These are phyloP conservation scores for Viridothelium virens DNA, from an alignment of 495 filamentous ascomycete genomes.

Conservation along the genomic window DNA sequence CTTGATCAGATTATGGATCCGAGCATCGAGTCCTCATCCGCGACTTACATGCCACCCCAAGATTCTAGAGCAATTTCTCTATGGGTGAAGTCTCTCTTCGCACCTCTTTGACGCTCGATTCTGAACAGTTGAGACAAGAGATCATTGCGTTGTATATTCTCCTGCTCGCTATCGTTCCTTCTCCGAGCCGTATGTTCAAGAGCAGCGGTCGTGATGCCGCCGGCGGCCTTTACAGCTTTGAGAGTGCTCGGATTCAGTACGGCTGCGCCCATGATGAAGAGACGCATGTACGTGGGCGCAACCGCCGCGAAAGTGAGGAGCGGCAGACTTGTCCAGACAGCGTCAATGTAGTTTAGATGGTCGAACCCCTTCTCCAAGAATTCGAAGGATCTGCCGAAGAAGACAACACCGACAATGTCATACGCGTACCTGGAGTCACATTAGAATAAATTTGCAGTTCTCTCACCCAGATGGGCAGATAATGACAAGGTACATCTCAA, in stretches of 20 bases:
- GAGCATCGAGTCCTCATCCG: conserved; percentile 7
- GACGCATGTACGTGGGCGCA: conserved; percentile 21
- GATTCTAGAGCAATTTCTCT: conserved; percentile 6
- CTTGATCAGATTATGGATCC: conserved; percentile 23
- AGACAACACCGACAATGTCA: conserved; percentile 34
- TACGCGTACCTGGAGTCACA: conserved; percentile 41
- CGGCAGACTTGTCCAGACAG: conserved; percentile 20
- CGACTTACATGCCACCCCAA: conserved; percentile 8
- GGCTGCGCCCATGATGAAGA: neutral
- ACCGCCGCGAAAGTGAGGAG: conserved; percentile 30
- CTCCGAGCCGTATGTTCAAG: conserved; percentile 29
- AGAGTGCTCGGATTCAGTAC: neutral
- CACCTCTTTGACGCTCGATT: conserved; percentile 26
- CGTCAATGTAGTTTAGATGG: conserved; percentile 28
- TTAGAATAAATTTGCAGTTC: neutral
- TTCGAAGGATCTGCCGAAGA: conserved; percentile 31
- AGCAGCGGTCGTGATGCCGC: conserved; percentile 25
- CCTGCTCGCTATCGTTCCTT: conserved; percentile 24
- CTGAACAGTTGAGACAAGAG: conserved; percentile 29
- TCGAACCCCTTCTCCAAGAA: conserved; percentile 31
- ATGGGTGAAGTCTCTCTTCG: conserved; percentile 21
- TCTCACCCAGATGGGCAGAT: neutral
- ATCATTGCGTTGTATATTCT: conserved; percentile 25
- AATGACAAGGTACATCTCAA: conserved; percentile 17
- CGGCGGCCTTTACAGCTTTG: conserved; percentile 20